A percentile compares a stretch with the other conserved stretches of the same genome.
Conservation (phyloP, 768 basidiomycete genomes). For the Tylopilus cervinicoccineus region DNA sequence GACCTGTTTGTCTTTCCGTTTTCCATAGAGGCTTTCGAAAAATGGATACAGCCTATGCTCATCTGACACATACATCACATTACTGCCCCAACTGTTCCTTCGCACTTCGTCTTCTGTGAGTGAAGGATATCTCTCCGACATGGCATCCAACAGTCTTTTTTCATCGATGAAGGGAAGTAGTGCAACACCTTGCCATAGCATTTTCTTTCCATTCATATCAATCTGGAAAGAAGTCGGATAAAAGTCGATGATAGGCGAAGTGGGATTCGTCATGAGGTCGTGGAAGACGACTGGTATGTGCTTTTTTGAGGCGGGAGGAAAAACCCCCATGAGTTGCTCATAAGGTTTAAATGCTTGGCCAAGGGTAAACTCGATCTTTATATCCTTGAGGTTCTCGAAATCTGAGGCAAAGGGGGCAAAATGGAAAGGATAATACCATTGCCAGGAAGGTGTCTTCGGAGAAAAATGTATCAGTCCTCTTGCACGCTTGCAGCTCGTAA, state of each 20-base stretch:
- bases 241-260: conserved; percentile 94
- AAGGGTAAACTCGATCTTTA: conserved; percentile 75
- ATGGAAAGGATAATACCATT: conserved; percentile 99
- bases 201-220: conserved; percentile 99
- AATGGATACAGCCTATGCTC: conserved; percentile 84
- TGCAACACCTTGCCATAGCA: conserved; percentile 99
- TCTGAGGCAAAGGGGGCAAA: conserved; percentile 98
- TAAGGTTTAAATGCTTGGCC: conserved; percentile 95
- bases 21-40: conserved; percentile 87
- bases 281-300: conserved; percentile 91
- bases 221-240: conserved; percentile 90
- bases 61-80: conserved; percentile 78
- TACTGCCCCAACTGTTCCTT: conserved; percentile 82
- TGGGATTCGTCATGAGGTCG: conserved; percentile 76
- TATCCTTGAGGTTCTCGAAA: conserved; percentile 72
- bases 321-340: conserved; percentile 97
- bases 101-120: conserved; percentile 78
- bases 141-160: conserved; percentile 76
- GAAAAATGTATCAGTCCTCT: conserved; percentile 18
- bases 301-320: conserved; percentile 81
- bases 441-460: conserved; percentile 84
- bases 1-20: conserved; percentile 76
- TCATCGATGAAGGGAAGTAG: conserved; percentile 94
- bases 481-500: conserved; percentile 4
- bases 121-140: conserved; percentile 59